A percentile compares a stretch with the other conserved stretches of the same genome.
These are phyloP conservation scores for Aaosphaeria arxii DNA, from an alignment of 2,329 filamentous ascomycete species.

Conservation along the genomic window DNA sequence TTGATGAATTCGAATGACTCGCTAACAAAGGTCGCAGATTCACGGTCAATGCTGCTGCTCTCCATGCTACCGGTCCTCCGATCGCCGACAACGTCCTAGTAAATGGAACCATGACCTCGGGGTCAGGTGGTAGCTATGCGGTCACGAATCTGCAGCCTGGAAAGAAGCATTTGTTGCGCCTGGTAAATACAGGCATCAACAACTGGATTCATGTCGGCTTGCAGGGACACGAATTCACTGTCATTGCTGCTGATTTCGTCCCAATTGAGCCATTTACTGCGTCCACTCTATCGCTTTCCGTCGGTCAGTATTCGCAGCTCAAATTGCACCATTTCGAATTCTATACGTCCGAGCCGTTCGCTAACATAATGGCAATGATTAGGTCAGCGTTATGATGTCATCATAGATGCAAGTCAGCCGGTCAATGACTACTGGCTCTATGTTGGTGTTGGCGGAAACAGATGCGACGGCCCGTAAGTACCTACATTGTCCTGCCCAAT, in stretches of 20 bases:
- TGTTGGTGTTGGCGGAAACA: constrained; percentile 28
- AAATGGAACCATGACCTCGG: constrained; percentile 54
- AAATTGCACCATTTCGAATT: constrained; percentile 3
- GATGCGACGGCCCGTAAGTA: constrained; percentile 28
- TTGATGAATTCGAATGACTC: constrained; percentile 1
- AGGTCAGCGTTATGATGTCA: constrained; percentile 41
- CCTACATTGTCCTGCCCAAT: too few relatives aligned
- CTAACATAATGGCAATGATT: constrained; percentile 1
- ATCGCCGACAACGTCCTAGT: constrained; percentile 48
- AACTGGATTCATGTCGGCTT: constrained; percentile 36
- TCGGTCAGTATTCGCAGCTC: constrained; percentile 25
- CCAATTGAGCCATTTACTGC: constrained; percentile 43
- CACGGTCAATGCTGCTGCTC: constrained; percentile 27
- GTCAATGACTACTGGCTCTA: constrained; percentile 35
- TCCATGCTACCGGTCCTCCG: constrained; percentile 39
- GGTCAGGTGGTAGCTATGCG: constrained; percentile 28
- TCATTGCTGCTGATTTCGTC: constrained; percentile 44
- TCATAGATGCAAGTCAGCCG: constrained; percentile 33
- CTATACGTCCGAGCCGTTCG: neutral
- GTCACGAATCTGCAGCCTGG: constrained; percentile 34
- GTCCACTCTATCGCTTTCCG: constrained; percentile 30
- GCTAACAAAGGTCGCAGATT: constrained; percentile 11
- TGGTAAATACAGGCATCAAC: constrained; percentile 42
- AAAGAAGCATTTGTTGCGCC: constrained; percentile 44
- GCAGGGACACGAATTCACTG: constrained; percentile 42